Evolutionary conservation across 257 asterid genomes (phyloP).

Genomic region (Apocynum venetum): DNA sequence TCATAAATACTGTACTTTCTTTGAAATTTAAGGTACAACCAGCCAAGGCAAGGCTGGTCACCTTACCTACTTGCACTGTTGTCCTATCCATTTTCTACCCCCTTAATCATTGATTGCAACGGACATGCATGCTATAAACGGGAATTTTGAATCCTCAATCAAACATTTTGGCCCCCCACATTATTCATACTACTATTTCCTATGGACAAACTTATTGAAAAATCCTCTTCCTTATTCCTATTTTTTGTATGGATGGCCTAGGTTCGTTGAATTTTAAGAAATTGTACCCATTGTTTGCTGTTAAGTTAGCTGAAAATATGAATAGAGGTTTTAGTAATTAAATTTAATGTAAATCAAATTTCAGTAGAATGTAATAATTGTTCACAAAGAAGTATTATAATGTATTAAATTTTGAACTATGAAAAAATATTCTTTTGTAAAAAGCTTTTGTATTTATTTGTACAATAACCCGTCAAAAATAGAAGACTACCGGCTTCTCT

Average conservation of each 20-base stretch:
- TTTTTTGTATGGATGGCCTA: too few species aligned
- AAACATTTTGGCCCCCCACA: not conserved
- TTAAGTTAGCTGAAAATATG: too few species aligned
- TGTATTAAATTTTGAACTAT: too few species aligned
- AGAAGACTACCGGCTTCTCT: too few species aligned
- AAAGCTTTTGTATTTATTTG: too few species aligned
- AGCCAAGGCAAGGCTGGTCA: not conserved
- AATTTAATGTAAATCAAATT: too few species aligned
- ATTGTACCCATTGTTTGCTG: too few species aligned
- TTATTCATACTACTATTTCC: not conserved
- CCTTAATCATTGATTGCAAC: not conserved
- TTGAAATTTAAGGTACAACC: conserved; percentile 3
- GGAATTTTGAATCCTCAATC: not conserved
- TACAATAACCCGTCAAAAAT: too few species aligned
- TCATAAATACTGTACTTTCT: not conserved
- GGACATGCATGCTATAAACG: not conserved
- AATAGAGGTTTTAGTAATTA: too few species aligned
- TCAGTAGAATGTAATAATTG: too few species aligned
- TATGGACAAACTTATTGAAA: not conserved
- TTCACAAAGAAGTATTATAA: too few species aligned
- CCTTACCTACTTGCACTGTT: not conserved
- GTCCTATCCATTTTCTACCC: not conserved
- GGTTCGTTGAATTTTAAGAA: not conserved
- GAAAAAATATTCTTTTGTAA: too few species aligned
- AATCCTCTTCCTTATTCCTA: not conserved